phyloP scores from a whole-genome alignment of 768 basidiomycete genomes.

The Amanita subjunquillea region DNA sequence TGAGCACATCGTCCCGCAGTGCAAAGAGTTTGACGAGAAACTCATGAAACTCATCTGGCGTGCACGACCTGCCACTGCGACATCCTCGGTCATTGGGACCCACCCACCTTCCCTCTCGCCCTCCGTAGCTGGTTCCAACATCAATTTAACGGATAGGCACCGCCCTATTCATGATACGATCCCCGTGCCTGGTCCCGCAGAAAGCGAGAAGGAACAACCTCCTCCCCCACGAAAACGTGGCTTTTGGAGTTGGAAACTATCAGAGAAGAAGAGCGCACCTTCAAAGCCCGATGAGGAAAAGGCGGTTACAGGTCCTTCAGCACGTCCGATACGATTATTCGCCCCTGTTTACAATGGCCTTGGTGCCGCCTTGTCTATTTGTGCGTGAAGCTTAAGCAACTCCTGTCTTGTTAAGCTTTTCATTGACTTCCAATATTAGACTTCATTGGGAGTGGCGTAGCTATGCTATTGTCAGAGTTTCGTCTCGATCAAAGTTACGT shows the following conservation, averaged over 20 bases:
- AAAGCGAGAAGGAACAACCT: conserved; percentile 15
- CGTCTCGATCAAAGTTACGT: conserved; percentile 50
- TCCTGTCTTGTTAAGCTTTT: background rate
- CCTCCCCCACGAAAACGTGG: conserved; percentile 13
- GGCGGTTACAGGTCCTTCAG: conserved; percentile 21
- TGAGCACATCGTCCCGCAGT: conserved; percentile 69
- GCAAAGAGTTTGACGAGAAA: conserved; percentile 63
- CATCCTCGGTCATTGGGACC: conserved; percentile 22
- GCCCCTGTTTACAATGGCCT: conserved; percentile 70
- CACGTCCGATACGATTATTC: conserved; percentile 47
- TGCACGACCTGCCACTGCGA: conserved; percentile 25
- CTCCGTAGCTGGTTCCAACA: conserved; percentile 39
- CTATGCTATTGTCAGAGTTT: conserved; percentile 53
- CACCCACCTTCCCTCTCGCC: conserved; percentile 24
- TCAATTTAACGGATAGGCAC: conserved; percentile 47
- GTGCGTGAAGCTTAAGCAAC: conserved; percentile 26
- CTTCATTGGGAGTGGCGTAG: conserved; percentile 56
- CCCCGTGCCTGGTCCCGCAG: conserved; percentile 14
- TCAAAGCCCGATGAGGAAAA: conserved; percentile 41
- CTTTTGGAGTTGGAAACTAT: conserved; percentile 33
- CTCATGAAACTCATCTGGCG: conserved; percentile 48
- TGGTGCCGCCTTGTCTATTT: conserved; percentile 53
- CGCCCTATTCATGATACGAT: conserved; percentile 21
- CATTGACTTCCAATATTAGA: conserved; percentile 26
- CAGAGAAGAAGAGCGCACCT: conserved; percentile 19